Evolutionary conservation across 2,329 filamentous ascomycete species (phyloP), one percentile per base, ranked within the genome.

Genomic region (Immersiporthe knoxdaviesiana): DNA sequence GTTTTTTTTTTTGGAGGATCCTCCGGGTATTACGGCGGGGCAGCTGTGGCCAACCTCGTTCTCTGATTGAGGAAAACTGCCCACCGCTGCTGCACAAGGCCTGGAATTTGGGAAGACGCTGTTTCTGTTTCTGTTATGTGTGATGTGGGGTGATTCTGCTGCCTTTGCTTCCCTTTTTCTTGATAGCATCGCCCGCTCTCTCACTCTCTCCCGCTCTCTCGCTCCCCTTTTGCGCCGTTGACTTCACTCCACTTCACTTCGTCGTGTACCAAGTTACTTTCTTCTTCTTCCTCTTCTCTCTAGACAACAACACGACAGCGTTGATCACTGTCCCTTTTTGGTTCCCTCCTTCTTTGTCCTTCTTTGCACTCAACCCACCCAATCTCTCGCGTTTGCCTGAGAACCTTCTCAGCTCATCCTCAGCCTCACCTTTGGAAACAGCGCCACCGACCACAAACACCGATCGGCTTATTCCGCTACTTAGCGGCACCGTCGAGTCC

Each of bases 301-400:
- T 3, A 16, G 14, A 41, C 44, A 21, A 62, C 41, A 44, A 10
- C 52, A 32, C 58, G 69, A 63, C 60, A 52, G 67, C 35, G 69
- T 71, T 69, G 69, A 71, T 61, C 67, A 71, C 63, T 69, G 63
- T 54, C 66, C 60, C n/a, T 58, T 44, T 44, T 56, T 30, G n/a
- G n/a, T n/a, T 54, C 66, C 60, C n/a, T 58, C 35, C 37, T 56
- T 30, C n/a, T n/a, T n/a, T n/a, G n/a, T n/a, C 21, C 30, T 62
- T 44, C 35, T 60, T 30, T n/a, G 18, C 11, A 52, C 54, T 32
- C 39, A 62, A 10, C 56, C 11, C 32, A 35, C 21, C n/a, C 32
- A 6, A 8, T n/a, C 35, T 35, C n/a, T n/a, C 5, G 6, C 44
- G 7, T 47, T 12, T 47, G n/a, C 21, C 44, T n/a, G 41, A 21